Evolutionary conservation across 192 early-diverging fungal species (phyloP), one percentile per base, ranked within the genome.

Genomic region (Backusella morwellensis): DNA sequence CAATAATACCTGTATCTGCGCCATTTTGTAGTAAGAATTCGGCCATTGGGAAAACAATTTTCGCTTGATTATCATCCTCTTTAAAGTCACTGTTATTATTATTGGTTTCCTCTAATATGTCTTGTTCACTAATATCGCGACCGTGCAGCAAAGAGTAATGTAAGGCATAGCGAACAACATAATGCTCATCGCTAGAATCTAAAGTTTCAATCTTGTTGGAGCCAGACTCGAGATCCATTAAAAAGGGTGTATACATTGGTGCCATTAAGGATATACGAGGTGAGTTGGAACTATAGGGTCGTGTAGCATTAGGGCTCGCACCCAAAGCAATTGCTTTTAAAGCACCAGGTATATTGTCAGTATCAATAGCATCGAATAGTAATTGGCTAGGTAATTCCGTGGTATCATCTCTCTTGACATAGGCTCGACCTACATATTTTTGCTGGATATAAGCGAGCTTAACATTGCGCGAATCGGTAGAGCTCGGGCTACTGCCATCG

Each of bases 1-100:
- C 80, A 15, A 74, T 32, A 1, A 78, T 63, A 17, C 66, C 50
- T 7, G 80, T 50, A 71, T 78, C 76, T 21, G 87, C 88, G n/a
- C 91, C 89, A 73, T 92, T 90, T 69, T 91, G 91, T 14, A 91
- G 70, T 38, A 92, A 73, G 70, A 91, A 89, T 75, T 92, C 91
- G 3, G 90, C 91, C 80, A 90, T 85, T 4, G 84, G 85, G 47
- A 90, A 87, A 6, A 75, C 34, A 32, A 34, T 11, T 4, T 29
- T 63, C 4, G 7, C 3, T 7, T 29, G 21, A 14, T 63, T 23
- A 4, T 63, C 23, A 29, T 63, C 56, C 12, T 63, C 56, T 14
- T n/a, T 50, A 6, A 50, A 50, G 1, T 0, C 5, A 50, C 47
- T 50, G n/a, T 14, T 63, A 11, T 29, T 63, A 11, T 29, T 63